Percentiles rank a stretch among this genome's conserved stretches.
Evolutionary conservation across 2,329 filamentous ascomycete species (phyloP).

Genomic region (Epichloe hybrida): DNA sequence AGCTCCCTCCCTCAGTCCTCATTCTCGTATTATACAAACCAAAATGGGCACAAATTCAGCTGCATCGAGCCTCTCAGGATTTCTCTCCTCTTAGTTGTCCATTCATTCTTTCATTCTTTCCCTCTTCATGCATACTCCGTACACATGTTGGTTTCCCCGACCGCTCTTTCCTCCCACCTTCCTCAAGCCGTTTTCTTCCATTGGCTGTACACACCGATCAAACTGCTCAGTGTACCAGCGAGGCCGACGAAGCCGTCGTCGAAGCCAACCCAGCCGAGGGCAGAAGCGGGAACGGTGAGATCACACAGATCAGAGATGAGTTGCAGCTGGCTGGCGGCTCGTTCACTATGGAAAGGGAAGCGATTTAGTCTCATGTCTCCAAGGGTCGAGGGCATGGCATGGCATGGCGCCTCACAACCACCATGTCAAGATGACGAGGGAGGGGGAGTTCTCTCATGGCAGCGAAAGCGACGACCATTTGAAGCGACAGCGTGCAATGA

Average conservation of each 20-base stretch:
- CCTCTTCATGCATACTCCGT: neutral
- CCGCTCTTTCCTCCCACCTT: neutral
- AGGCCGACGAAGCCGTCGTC: conserved; percentile 91
- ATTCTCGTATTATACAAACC: neutral
- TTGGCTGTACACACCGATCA: conserved; percentile 69
- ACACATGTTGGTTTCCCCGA: neutral
- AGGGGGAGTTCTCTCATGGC: neutral
- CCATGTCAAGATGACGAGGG: neutral
- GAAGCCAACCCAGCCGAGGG: conserved; percentile 60
- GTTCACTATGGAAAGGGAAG: conserved; percentile 35
- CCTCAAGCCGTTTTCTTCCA: conserved; percentile 83
- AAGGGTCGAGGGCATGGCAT: too few species aligned
- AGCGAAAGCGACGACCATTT: neutral
- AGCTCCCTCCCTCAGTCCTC: neutral
- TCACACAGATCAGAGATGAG: conserved; percentile 84
- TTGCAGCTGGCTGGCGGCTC: conserved; percentile 63
- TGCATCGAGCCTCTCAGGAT: neutral
- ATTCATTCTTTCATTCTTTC: neutral
- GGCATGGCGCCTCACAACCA: neutral
- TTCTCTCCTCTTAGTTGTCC: neutral
- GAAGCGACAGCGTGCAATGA: neutral
- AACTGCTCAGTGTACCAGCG: conserved; percentile 76
- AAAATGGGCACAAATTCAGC: too few species aligned
- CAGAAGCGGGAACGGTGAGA: conserved; percentile 62
- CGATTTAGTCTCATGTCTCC: conserved; percentile 4